Conservation (phyloP, 1,284 basidiomycete species). For the Ustilago loliicola region DNA sequence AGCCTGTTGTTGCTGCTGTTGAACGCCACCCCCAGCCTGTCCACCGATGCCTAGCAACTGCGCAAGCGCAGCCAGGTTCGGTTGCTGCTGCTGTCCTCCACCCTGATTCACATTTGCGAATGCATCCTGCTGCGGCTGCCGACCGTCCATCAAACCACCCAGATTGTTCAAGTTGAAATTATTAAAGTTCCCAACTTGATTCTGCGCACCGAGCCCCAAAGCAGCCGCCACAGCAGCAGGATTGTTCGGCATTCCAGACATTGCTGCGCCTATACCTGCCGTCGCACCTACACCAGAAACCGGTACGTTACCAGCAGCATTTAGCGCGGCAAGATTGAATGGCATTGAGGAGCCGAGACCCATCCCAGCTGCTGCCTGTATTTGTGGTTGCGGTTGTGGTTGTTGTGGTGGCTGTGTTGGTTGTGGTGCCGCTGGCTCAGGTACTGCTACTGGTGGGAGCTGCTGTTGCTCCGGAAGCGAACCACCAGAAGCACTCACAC, state of each 20-base stretch:
- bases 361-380: conserved; percentile 21
- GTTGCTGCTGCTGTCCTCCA: conserved; percentile 17
- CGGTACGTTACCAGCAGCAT: conserved; percentile 37
- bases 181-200: conserved; percentile 9
- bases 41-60: conserved; percentile 35
- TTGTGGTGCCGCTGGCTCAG: neutral
- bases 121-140: conserved; percentile 18
- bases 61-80: conserved; percentile 30
- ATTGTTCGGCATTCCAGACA: neutral
- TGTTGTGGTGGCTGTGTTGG: neutral
- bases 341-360: conserved; percentile 51
- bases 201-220: neutral
- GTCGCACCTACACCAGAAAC: conserved; percentile 22
- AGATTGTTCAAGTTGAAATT: conserved; percentile 28
- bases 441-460: neutral
- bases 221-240: neutral
- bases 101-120: neutral
- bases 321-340: conserved; percentile 40
- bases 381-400: neutral
- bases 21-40: conserved; percentile 8
- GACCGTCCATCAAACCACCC: conserved; percentile 3
- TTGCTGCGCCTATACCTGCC: conserved; percentile 6
- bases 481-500: conserved; percentile 15
- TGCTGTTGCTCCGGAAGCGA: neutral
- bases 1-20: conserved; percentile 2